Evolutionary conservation across 108 stramenopile genomes (phyloP), one percentile per base, ranked within the genome.

Genomic region (Thalassiosira profunda): DNA sequence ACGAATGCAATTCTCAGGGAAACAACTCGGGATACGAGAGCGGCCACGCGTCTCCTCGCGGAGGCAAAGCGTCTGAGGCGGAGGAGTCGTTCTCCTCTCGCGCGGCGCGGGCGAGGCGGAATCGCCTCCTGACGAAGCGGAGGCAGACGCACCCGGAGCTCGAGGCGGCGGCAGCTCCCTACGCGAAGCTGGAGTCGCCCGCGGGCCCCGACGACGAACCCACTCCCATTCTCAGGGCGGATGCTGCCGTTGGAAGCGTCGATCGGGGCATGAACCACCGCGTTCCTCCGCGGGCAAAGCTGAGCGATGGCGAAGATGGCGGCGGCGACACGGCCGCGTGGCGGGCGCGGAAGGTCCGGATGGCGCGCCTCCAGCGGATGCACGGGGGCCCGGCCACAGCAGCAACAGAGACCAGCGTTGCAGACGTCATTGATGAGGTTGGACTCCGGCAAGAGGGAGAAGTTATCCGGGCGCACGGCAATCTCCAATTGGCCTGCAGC

Each of bases 321-420:
- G n/a, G n/a, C n/a, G n/a, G n/a, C n/a, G n/a, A n/a, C n/a, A n/a
- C n/a, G n/a, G n/a, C n/a, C n/a, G 60, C 66, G 3, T 76, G 75
- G 75, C 75, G 68, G 40, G 75, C 75, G 23, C 60, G 75, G 35
- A 67, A 76, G 7, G 59, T 54, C 12, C 40, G 75, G 43, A 61
- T 76, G 59, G 49, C 37, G 20, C 59, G 75, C 7, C 38, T 76
- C 6, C 52, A 67, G 1, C 56, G 62, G 53, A 38, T 67, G 0
- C 26, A n/a, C 11, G 49, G 30, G 46, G 37, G 18, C 29, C 38
- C 25, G 29, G 28, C 26, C 17, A 23, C 26, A 33, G 12, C 11
- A 67, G 26, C 51, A 31, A 15, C 37, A 31, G 26, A 21, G 42
- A 25, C 41, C 23, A 1, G 41, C 28, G 21, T 58, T 23, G 38